Evolutionary conservation across 352 stramenopile genomes (phyloP).

Genomic region (Pythium angustatum): DNA sequence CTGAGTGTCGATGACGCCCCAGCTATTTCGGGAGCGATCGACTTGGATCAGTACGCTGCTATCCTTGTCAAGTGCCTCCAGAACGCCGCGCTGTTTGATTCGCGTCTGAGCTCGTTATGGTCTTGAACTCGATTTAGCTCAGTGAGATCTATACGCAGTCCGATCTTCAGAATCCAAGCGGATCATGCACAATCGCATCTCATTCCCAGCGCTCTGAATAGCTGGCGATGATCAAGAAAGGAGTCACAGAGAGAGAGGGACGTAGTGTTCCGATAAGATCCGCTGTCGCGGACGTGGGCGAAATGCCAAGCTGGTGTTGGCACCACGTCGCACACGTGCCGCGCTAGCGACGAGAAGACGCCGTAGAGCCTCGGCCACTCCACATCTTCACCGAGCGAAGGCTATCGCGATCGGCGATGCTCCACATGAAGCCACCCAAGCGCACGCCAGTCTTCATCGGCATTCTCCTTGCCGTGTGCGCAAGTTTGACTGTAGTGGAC

Average conservation of each 20-base stretch:
- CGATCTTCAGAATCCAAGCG: neutral
- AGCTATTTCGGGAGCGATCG: slow-evolving; percentile 20
- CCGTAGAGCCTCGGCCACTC: neutral
- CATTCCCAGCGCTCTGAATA: slow-evolving; percentile 14
- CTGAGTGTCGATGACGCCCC: neutral
- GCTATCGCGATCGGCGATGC: neutral
- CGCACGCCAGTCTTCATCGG: neutral
- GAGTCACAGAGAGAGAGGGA: neutral
- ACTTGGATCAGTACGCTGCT: slow-evolving; percentile 14
- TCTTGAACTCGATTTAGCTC: slow-evolving; percentile 10
- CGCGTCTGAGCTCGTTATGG: slow-evolving; percentile 23
- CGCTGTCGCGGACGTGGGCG: neutral
- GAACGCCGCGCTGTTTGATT: slow-evolving; percentile 26
- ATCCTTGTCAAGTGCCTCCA: slow-evolving; percentile 21
- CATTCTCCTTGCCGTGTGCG: neutral
- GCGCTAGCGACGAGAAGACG: neutral
- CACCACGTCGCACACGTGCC: neutral
- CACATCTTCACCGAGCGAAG: neutral
- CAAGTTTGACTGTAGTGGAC: neutral
- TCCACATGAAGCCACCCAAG: neutral
- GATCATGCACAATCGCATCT: slow-evolving; percentile 18
- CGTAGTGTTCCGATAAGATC: neutral
- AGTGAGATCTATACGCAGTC: neutral
- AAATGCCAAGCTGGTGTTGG: neutral
- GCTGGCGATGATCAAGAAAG: neutral